Evolutionary conservation across 768 basidiomycete species (phyloP).

Genomic region (Leucosporidium creatinivorum): DNA sequence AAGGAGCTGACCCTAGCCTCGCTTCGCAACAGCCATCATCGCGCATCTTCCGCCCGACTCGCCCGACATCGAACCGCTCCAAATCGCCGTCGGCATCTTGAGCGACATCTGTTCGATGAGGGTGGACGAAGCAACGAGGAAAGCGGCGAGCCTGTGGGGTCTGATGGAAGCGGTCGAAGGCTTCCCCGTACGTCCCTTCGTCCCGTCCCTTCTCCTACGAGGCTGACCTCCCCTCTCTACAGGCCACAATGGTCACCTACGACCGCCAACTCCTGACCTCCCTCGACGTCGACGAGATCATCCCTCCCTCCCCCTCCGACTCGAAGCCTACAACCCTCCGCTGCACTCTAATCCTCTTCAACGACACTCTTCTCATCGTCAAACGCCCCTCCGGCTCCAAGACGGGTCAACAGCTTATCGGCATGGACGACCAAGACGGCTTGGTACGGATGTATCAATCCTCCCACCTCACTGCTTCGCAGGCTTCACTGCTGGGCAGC

Average conservation of each 20-base stretch:
- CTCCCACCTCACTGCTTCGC: slow-evolving; percentile 18
- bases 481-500: slow-evolving; percentile 51
- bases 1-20: too few relatives aligned
- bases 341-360: slow-evolving; percentile 86
- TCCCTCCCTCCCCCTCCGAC: slow-evolving; percentile 42
- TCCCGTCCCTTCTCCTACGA: too few relatives aligned
- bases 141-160: slow-evolving; percentile 80
- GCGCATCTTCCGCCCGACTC: slow-evolving; percentile 77
- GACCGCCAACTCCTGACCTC: slow-evolving; percentile 81
- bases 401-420: slow-evolving; percentile 46
- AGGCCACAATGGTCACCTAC: slow-evolving; percentile 76
- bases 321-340: slow-evolving; percentile 51
- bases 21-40: slow-evolving; percentile 58
- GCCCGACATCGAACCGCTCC: slow-evolving; percentile 65
- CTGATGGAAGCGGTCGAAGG: slow-evolving; percentile 76
- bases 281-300: slow-evolving; percentile 78
- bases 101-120: slow-evolving; percentile 86
- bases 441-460: slow-evolving; percentile 43
- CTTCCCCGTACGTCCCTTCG: slow-evolving; percentile 57
- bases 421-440: slow-evolving; percentile 71
- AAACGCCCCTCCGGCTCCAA: slow-evolving; percentile 55
- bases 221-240: too few relatives aligned
- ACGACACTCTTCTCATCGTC: slow-evolving; percentile 84
- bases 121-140: slow-evolving; percentile 81
- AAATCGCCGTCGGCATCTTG: slow-evolving; percentile 79